Evolutionary conservation across 495 filamentous ascomycete species (phyloP).

Genomic region (Immersiella caudata): DNA sequence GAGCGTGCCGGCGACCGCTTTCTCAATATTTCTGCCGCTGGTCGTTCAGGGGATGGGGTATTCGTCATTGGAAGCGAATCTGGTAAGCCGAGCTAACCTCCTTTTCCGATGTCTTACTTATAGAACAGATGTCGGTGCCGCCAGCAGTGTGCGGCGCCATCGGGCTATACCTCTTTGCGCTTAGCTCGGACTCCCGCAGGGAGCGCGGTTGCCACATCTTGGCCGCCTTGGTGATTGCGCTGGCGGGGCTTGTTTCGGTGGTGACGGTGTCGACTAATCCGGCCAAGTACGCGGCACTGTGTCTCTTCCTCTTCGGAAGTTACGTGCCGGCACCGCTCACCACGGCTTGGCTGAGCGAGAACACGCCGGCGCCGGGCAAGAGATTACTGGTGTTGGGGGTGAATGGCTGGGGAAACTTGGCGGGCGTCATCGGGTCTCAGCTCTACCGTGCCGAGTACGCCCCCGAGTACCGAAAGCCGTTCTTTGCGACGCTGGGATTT

Average conservation of each 20-base stretch:
- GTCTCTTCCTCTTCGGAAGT: slow-evolving; percentile 56
- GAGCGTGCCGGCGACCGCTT: slow-evolving; percentile 55
- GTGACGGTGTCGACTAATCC: slow-evolving; percentile 40
- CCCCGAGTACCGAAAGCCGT: slow-evolving; percentile 41
- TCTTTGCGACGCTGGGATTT: slow-evolving; percentile 47
- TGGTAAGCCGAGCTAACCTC: slow-evolving; percentile 30
- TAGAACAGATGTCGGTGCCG: slow-evolving; percentile 51
- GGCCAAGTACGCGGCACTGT: slow-evolving; percentile 53
- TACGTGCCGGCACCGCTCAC: slow-evolving; percentile 59
- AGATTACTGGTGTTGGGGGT: slow-evolving; percentile 58
- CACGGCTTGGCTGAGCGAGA: slow-evolving; percentile 60
- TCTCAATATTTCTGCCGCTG: slow-evolving; percentile 60
- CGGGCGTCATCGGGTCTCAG: slow-evolving; percentile 52
- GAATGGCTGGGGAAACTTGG: slow-evolving; percentile 64
- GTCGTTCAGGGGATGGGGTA: slow-evolving; percentile 49
- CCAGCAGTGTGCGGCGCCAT: slow-evolving; percentile 56
- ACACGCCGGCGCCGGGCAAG: slow-evolving; percentile 51
- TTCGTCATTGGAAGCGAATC: slow-evolving; percentile 50
- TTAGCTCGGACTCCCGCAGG: slow-evolving; percentile 32
- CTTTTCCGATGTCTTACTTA: not conserved
- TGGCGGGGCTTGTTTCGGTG: slow-evolving; percentile 49
- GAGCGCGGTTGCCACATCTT: slow-evolving; percentile 56
- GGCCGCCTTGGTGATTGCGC: slow-evolving; percentile 46
- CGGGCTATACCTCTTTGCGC: slow-evolving; percentile 44
- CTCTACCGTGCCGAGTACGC: slow-evolving; percentile 47